phyloP scores from a whole-genome alignment of 2,329 filamentous ascomycete genomes.

The Ceratocystis papillata region DNA sequence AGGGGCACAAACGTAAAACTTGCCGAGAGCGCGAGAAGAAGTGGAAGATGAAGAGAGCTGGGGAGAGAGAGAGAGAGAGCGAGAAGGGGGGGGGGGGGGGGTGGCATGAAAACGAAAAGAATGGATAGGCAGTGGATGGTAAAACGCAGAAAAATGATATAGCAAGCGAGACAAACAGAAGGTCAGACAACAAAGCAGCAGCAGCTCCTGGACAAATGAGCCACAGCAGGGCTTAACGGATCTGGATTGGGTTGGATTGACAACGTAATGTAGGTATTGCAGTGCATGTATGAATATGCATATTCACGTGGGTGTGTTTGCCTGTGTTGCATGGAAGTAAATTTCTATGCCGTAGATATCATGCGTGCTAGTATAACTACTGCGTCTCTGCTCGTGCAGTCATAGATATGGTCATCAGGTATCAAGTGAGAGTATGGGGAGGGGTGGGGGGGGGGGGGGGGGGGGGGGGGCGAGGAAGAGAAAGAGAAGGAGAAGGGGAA shows the following conservation, averaged over 20 bases:
- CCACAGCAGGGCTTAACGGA: neutral
- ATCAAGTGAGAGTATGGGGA: neutral
- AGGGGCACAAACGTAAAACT: too few species aligned
- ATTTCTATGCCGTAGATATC: neutral
- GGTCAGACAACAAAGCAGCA: neutral
- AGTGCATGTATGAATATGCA: neutral
- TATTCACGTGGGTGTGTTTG: conserved; percentile 2
- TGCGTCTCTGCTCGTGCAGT: neutral
- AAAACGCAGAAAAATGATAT: neutral
- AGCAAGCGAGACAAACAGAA: conserved; percentile 5
- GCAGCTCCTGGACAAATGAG: neutral
- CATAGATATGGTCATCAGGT: neutral
- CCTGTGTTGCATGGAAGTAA: neutral
- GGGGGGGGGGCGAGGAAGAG: neutral
- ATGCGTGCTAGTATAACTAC: too few species aligned
- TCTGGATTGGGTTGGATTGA: too few species aligned
- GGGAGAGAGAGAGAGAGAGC: neutral
- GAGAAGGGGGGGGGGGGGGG: neutral
- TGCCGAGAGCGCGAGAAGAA: too few species aligned
- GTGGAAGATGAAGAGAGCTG: neutral
- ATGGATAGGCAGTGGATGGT: neutral
- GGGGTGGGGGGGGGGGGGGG: neutral
- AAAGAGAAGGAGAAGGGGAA: too few species aligned
- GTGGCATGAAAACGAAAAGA: neutral
- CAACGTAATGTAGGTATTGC: too few species aligned